Percentiles rank a stretch among this genome's conserved stretches.
These are phyloP conservation scores for Mucor saturninus DNA, from an alignment of 371 early-diverging fungal species.

Conservation along the genomic window DNA sequence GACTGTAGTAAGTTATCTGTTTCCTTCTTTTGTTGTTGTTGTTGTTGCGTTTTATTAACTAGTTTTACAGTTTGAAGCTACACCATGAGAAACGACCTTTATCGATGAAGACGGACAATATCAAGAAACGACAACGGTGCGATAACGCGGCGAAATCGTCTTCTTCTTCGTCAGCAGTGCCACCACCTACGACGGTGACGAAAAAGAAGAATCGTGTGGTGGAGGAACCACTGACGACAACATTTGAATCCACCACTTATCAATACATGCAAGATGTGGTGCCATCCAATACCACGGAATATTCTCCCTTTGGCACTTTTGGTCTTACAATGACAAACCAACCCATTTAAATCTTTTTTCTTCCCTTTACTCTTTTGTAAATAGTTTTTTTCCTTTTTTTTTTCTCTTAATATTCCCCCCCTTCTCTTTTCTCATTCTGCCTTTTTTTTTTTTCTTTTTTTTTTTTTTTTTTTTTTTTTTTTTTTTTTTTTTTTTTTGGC, in stretches of 20 bases:
- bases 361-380: background rate
- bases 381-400: background rate
- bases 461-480: background rate
- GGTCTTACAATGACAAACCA: conserved; percentile 20
- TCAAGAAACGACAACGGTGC: conserved; percentile 78
- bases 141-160: conserved; percentile 29
- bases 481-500: too few relatives aligned
- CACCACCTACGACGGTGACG: background rate
- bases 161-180: background rate
- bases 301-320: conserved; percentile 23
- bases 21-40: background rate
- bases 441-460: background rate
- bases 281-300: conserved; percentile 5
- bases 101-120: conserved; percentile 77
- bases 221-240: conserved; percentile 16
- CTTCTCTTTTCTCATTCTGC: background rate
- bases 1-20: conserved; percentile 73
- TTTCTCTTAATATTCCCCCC: background rate
- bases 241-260: conserved; percentile 17
- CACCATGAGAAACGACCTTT: conserved; percentile 82
- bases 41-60: background rate
- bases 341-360: conserved; percentile 11
- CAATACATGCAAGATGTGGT: conserved; percentile 15
- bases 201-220: conserved; percentile 20
- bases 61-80: conserved; percentile 62